These are phyloP conservation scores for Stygiomarasmius scandens DNA, from an alignment of 1,284 basidiomycete species.

Conservation along the genomic window DNA sequence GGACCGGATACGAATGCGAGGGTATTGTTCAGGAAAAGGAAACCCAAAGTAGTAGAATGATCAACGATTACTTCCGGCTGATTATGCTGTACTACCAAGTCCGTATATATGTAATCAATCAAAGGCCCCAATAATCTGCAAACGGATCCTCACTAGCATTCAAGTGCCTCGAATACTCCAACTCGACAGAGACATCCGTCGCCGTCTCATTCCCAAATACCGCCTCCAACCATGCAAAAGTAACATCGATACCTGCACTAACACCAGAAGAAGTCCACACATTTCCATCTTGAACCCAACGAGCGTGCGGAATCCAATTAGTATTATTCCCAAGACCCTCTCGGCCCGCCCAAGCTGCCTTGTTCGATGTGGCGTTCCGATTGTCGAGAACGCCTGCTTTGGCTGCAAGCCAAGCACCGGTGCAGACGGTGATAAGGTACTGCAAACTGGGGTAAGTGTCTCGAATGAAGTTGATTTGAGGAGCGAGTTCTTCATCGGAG, in stretches of 20 bases:
- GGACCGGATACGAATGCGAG: conserved; percentile 7
- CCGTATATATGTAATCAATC: no score
- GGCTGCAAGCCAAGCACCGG: conserved; percentile 42
- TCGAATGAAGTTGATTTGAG: conserved; percentile 35
- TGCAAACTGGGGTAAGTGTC: conserved; percentile 35
- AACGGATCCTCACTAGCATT: conserved; percentile 42
- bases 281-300: conserved; percentile 45
- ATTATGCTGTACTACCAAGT: no score
- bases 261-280: conserved; percentile 44
- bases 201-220: conserved; percentile 37
- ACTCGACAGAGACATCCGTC: conserved; percentile 27
- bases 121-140: conserved; percentile 28
- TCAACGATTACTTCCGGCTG: no score
- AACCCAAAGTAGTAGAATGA: neutral
- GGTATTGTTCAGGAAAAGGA: conserved; percentile 16
- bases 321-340: conserved; percentile 26
- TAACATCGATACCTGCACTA: conserved; percentile 40
- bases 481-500: conserved; percentile 19
- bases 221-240: conserved; percentile 36
- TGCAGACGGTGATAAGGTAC: conserved; percentile 48
- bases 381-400: conserved; percentile 44
- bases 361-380: conserved; percentile 45
- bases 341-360: conserved; percentile 30
- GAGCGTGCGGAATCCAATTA: conserved; percentile 39
- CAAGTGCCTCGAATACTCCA: conserved; percentile 41